Evolutionary conservation across 2,329 filamentous ascomycete species (phyloP), one percentile per base, ranked within the genome.

Genomic region (Penicillium sp.): DNA sequence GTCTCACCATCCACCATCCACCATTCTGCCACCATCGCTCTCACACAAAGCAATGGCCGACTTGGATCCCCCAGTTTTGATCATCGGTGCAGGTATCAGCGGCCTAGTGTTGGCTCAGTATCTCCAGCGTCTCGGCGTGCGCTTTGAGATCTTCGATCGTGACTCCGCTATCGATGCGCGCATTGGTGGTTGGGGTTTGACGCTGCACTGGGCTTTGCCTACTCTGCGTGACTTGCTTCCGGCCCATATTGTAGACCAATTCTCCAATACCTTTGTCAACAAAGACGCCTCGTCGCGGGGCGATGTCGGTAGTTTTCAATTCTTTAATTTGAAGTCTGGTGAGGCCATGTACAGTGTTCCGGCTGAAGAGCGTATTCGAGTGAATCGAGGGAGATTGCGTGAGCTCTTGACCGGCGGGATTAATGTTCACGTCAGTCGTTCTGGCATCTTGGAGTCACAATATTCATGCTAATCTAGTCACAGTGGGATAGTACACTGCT

Each of bases 181-280:
- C 26, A 76, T 67, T 16, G 68, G 73, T 3, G 80, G 81, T 51
- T 85, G 81, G 82, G 82, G 80, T 3, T 67, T 85, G 46, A 84
- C 80, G 0, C 68, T 85, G 46, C 79, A 84, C 59, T 85, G 80
- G 80, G 78, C 77, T 4, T 70, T 83, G 8, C 70, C 75, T 0
- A 71, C 70, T 1, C 67, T 84, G 32, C 69, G 75, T 36, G 59
- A 69, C 6, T 68, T 83, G 18, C 66, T 84, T 23, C 76, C 79
- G 0, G 59, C 69, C 0, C 64, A 74, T 10, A 62, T 81, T 6
- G 60, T 73, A 3, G 57, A 60, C 2, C 69, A 71, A 0, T 62
- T 82, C 2, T 69, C 73, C 1, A 73, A 77, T 38, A 70, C 75
- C 0, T 79, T 77, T 55, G 77, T 84, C 35, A 76, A 79, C 59